phyloP scores from a whole-genome alignment of 139 green algal genomes.

The Limnomonas spitsbergensis region DNA sequence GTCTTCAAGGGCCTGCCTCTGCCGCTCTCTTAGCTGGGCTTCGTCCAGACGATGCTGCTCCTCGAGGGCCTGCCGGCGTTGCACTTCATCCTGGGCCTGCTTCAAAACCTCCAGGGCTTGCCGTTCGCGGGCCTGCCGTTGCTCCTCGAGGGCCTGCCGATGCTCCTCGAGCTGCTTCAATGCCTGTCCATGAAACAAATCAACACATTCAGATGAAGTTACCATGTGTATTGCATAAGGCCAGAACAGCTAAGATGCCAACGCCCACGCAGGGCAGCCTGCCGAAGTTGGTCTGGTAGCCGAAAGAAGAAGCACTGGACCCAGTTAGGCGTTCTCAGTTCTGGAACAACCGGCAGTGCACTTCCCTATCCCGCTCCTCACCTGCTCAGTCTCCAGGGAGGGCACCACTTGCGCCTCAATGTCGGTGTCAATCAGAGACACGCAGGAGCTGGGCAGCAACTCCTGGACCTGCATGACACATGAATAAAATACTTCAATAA shows the following conservation, averaged over 20 bases:
- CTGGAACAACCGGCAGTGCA: too few species aligned
- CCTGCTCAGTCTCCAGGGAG: constrained; percentile 65
- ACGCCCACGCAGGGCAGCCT: too few species aligned
- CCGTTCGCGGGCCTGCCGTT: background rate
- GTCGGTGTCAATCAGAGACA: constrained; percentile 73
- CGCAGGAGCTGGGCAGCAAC: constrained; percentile 48
- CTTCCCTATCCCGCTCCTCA: too few species aligned
- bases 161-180: background rate
- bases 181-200: background rate
- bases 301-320: too few species aligned
- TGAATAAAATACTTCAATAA: background rate
- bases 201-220: too few species aligned
- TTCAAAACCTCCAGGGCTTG: background rate
- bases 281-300: too few species aligned
- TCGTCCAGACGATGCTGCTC: background rate
- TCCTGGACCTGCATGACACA: constrained; percentile 55
- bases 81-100: background rate
- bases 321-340: too few species aligned
- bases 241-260: too few species aligned
- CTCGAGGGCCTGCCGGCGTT: background rate
- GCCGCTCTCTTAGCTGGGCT: background rate
- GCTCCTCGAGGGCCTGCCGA: background rate
- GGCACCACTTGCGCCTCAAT: constrained; percentile 77
- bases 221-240: too few species aligned
- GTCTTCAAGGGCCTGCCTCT: constrained; percentile 32